Evolutionary conservation across 805 yeast genomes (phyloP), one percentile per base, ranked within the genome.

Genomic region (Saturnispora zaruensis): DNA sequence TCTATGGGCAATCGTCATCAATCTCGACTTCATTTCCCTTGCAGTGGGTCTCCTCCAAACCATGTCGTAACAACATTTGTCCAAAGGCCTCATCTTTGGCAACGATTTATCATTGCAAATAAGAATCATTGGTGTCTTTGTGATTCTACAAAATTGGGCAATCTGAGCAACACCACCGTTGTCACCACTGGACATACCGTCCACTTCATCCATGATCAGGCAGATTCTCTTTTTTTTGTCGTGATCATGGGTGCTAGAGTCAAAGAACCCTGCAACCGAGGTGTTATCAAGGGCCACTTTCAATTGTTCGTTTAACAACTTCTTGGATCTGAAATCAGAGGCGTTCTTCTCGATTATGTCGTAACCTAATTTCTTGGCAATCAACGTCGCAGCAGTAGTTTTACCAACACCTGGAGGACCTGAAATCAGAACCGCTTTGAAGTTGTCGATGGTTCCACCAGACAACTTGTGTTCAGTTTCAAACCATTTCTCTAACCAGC

Each of bases 151-250:
- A 58, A 87, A 84, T 38, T 84, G 81, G 0, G 97, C 88, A 66
- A 93, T 74, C 53, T 89, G 95, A 23, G 96, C 97, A 25, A 93
- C 96, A 55, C 99, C 99, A 53, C 99, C 99, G 59, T 93, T 83
- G 67, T 93, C 99, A 55, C 99, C 99, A 62, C 95, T 89, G 38
- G 96, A 87, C 98, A 93, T 93, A 58, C 99, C 99, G 66, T 93
- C 99, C 28, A 93, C 98, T 70, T 93, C 99, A 68, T 93, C 99
- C 98, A 93, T 89, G 55, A 93, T 84, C 44, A 93, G 73, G 49
- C 89, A 87, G 58, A 91, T 81, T 53, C 77, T 81, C 47, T 76
- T 74, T 44, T 76, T 58, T 23, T 59, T 58, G 30, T 55, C 49
- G 21, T 38, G 21, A 32, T 28, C 24, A 6, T 60, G 62, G 9